Conservation (phyloP, 2,329 filamentous ascomycete genomes). For the Dichotomopilus funicola region DNA sequence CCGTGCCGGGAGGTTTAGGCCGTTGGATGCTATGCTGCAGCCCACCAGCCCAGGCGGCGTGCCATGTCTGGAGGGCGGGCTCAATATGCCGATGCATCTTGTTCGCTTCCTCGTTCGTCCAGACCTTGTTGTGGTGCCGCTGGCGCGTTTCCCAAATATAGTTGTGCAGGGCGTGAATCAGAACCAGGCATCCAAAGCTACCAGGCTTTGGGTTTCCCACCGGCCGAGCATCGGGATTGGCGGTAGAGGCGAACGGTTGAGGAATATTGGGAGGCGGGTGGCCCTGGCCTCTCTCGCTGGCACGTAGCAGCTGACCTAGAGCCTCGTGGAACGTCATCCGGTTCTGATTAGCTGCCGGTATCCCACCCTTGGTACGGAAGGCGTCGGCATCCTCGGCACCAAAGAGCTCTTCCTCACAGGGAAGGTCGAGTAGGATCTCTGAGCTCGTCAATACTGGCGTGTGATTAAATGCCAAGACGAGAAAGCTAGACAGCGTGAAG, state of each 20-base stretch:
- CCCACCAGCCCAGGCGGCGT: constrained; percentile 83
- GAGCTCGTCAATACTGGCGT: constrained; percentile 88
- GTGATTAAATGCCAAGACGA: constrained; percentile 91
- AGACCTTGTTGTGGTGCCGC: constrained; percentile 77
- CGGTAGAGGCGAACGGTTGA: constrained; percentile 42
- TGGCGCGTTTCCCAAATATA: constrained; percentile 98
- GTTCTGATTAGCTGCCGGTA: constrained; percentile 61
- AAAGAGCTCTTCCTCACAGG: constrained; percentile 90
- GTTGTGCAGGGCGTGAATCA: constrained; percentile 94
- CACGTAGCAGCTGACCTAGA: constrained; percentile 70
- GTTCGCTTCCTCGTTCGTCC: constrained; percentile 88
- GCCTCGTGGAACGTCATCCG: constrained; percentile 75
- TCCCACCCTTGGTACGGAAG: constrained; percentile 73
- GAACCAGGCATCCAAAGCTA: constrained; percentile 81
- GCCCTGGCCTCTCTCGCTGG: constrained; percentile 60
- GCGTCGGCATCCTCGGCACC: constrained; percentile 73
- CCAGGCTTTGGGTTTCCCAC: constrained; percentile 69
- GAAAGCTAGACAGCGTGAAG: constrained; percentile 83
- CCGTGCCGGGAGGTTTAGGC: constrained; percentile 74
- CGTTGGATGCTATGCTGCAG: constrained; percentile 77
- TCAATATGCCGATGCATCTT: constrained; percentile 95
- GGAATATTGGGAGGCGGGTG: constrained; percentile 34
- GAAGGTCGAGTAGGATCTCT: constrained; percentile 81
- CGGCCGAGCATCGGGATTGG: constrained; percentile 42
- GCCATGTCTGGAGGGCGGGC: constrained; percentile 89